phyloP scores from a whole-genome alignment of 192 early-diverging fungal genomes.

The Coemansia sp. region DNA sequence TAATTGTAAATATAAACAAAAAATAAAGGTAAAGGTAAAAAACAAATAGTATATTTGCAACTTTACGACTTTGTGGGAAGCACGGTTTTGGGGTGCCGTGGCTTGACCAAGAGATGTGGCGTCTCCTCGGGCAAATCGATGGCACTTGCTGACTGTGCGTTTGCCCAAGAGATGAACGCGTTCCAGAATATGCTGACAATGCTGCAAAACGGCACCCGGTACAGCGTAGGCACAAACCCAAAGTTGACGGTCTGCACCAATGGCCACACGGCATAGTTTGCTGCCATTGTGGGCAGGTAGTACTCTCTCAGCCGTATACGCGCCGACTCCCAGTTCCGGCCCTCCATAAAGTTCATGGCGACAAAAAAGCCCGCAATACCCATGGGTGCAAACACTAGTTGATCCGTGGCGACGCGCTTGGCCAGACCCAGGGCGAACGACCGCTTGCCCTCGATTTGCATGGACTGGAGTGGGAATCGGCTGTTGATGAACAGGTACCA shows the following conservation, averaged over 20 bases:
- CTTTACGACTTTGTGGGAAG: background rate
- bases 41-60: background rate
- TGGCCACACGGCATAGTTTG: slow-evolving; percentile 76
- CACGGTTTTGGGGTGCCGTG: slow-evolving; percentile 4
- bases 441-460: background rate
- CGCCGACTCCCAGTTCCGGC: slow-evolving; percentile 47
- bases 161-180: slow-evolving; percentile 66
- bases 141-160: slow-evolving; percentile 26
- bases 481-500: slow-evolving; percentile 71
- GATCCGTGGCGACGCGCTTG: slow-evolving; percentile 62
- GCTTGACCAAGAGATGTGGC: slow-evolving; percentile 21
- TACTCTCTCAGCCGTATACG: slow-evolving; percentile 58
- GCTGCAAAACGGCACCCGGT: slow-evolving; percentile 69
- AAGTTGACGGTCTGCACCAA: slow-evolving; percentile 72
- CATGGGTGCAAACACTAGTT: slow-evolving; percentile 64
- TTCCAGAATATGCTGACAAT: slow-evolving; percentile 74
- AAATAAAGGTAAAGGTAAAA: background rate
- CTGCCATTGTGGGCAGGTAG: slow-evolving; percentile 59
- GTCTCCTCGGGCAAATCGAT: slow-evolving; percentile 35
- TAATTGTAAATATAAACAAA: background rate
- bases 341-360: slow-evolving; percentile 63
- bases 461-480: slow-evolving; percentile 54
- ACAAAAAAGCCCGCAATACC: slow-evolving; percentile 65
- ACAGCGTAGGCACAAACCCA: slow-evolving; percentile 62
- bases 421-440: slow-evolving; percentile 20